These are phyloP conservation scores for Gloeophyllum trabeum DNA, from an alignment of 768 basidiomycete species.

Conservation along the genomic window DNA sequence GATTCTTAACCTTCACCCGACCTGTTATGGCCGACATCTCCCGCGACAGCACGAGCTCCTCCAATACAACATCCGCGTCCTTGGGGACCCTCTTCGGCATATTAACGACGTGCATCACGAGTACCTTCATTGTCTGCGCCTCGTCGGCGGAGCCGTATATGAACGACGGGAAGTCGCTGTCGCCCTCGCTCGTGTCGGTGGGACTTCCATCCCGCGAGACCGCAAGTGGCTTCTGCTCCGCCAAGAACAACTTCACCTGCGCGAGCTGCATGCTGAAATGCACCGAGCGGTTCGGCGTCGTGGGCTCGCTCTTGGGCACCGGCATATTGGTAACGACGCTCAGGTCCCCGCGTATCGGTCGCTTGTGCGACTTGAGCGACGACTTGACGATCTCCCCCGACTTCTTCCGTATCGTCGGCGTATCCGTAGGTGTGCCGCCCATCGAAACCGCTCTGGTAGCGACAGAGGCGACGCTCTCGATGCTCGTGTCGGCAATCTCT, in stretches of 20 bases:
- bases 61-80: conserved; percentile 38
- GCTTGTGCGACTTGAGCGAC: conserved; percentile 68
- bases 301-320: conserved; percentile 64
- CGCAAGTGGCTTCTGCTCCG: conserved; percentile 90
- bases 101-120: conserved; percentile 58
- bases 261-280: conserved; percentile 91
- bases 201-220: conserved; percentile 89
- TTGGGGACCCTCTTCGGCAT: conserved; percentile 38
- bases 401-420: conserved; percentile 72
- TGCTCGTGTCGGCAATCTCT: background rate
- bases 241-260: conserved; percentile 88
- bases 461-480: background rate
- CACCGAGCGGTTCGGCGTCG: conserved; percentile 81
- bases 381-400: conserved; percentile 90
- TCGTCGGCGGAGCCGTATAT: conserved; percentile 37
- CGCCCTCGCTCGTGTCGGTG: conserved; percentile 72
- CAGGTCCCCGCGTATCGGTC: conserved; percentile 36
- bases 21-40: conserved; percentile 56
- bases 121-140: conserved; percentile 19
- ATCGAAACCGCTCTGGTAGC: background rate
- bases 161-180: conserved; percentile 64
- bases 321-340: conserved; percentile 37
- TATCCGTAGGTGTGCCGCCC: conserved; percentile 8
- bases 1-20: conserved; percentile 66
- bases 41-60: conserved; percentile 38